Percentiles rank a stretch among this genome's conserved stretches.
Conservation (phyloP, 306 rosid species). For the Quercus engelmannii region DNA sequence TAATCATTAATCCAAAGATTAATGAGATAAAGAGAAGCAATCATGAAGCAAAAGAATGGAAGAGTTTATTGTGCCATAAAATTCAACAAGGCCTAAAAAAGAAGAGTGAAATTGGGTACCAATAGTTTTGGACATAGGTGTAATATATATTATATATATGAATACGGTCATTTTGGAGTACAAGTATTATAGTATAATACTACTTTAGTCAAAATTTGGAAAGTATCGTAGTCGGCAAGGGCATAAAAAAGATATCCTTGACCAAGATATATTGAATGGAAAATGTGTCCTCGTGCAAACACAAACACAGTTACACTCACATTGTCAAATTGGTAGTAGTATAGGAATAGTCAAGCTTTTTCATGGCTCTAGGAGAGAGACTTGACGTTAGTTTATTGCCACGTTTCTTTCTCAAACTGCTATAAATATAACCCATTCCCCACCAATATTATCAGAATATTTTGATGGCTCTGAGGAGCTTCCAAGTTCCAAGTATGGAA, state of each 20-base stretch:
- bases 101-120: too few species aligned
- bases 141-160: background rate
- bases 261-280: too few species aligned
- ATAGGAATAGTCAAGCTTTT: background rate
- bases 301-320: background rate
- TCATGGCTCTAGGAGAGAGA: background rate
- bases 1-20: background rate
- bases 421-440: background rate
- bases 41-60: background rate
- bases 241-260: background rate
- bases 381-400: background rate
- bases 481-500: conserved; percentile 14
- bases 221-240: conserved; percentile 9
- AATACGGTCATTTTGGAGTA: background rate
- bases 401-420: conserved; percentile 3
- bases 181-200: background rate
- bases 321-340: background rate
- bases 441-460: background rate
- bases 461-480: background rate
- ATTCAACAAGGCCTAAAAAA: background rate
- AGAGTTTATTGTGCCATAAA: background rate
- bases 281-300: background rate
- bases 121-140: background rate
- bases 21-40: background rate
- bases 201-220: background rate